Conservation (phyloP, 352 stramenopile species). For the Pythium dissotocum region DNA sequence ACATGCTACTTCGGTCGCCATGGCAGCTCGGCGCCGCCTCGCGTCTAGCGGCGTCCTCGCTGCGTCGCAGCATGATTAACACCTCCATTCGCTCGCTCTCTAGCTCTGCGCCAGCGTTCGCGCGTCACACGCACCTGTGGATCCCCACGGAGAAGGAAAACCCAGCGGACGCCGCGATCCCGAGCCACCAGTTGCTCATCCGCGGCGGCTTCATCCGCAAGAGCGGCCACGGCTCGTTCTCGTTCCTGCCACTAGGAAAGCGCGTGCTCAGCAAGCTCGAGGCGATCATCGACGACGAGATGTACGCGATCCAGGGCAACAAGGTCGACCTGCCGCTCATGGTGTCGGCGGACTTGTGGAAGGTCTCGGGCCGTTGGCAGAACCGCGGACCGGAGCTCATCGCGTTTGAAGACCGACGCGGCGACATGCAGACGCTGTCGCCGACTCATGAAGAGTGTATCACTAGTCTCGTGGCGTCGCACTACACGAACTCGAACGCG, state of each 20-base stretch:
- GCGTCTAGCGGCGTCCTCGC: constrained; percentile 9
- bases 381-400: constrained; percentile 83
- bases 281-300: constrained; percentile 79
- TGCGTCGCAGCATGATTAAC: not conserved
- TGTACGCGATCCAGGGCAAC: constrained; percentile 76
- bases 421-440: constrained; percentile 64
- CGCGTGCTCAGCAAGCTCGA: constrained; percentile 81
- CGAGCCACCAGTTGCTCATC: constrained; percentile 84
- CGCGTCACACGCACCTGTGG: constrained; percentile 53
- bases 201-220: constrained; percentile 88
- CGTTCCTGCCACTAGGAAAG: constrained; percentile 74
- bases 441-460: constrained; percentile 88
- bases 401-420: constrained; percentile 71
- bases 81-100: not conserved
- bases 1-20: constrained; percentile 10
- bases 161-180: constrained; percentile 75
- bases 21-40: not conserved
- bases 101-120: constrained; percentile 28
- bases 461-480: constrained; percentile 69
- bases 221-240: constrained; percentile 76
- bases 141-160: constrained; percentile 76
- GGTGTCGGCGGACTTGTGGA: constrained; percentile 77
- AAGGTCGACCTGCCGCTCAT: constrained; percentile 83
- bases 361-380: constrained; percentile 83
- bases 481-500: constrained; percentile 50